Percentiles rank a stretch among this genome's conserved stretches.
These are phyloP conservation scores for Paramecium primaurelia DNA, from an alignment of 73 alveolate species.

Conservation along the genomic window DNA sequence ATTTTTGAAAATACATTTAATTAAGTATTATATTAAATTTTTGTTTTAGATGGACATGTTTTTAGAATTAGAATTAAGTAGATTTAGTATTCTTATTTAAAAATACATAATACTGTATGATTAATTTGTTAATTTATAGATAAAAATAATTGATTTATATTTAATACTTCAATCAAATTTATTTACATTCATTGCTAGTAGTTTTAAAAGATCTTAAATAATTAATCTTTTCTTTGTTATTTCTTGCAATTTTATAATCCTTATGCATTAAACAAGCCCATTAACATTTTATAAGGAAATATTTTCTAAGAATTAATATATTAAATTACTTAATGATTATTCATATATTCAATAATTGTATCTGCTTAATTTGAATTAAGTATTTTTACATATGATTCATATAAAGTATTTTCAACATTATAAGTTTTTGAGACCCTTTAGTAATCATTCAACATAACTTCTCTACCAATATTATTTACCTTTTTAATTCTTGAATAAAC, in stretches of 20 bases:
- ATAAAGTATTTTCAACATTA: neutral
- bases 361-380: neutral
- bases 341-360: neutral
- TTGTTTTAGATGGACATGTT: neutral
- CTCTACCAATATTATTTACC: neutral
- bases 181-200: neutral
- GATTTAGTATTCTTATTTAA: too few relatives aligned
- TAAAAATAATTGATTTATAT: neutral
- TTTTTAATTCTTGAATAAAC: neutral
- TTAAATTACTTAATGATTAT: neutral
- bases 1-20: slow-evolving; percentile 50
- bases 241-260: neutral
- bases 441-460: slow-evolving; percentile 1
- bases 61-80: too few relatives aligned
- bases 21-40: slow-evolving; percentile 38
- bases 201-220: neutral
- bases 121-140: neutral
- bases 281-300: neutral
- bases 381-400: neutral
- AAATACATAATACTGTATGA: too few relatives aligned
- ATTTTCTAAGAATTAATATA: neutral
- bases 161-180: neutral
- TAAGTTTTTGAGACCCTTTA: neutral
- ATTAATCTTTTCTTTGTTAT: neutral
- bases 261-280: neutral